Percentiles rank a stretch among this genome's conserved stretches.
Conservation (phyloP, 1,284 basidiomycete species). For the Cystodermella granulosa region DNA sequence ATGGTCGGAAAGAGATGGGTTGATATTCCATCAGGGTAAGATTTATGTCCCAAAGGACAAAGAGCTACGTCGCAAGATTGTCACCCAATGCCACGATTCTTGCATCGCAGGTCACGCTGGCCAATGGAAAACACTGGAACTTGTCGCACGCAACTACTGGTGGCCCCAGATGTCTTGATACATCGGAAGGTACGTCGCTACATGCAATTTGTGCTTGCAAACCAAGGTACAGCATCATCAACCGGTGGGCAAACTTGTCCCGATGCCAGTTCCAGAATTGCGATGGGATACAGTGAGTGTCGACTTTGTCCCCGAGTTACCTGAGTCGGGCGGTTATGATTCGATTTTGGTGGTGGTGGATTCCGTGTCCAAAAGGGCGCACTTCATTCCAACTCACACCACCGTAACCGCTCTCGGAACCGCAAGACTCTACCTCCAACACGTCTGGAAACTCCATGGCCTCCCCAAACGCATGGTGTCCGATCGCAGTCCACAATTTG, state of each 20-base stretch:
- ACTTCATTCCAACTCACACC: background rate
- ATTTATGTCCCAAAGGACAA: slow-evolving; percentile 24
- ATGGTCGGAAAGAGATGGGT: slow-evolving; percentile 19
- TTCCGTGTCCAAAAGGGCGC: background rate
- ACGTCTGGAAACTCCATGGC: slow-evolving; percentile 1
- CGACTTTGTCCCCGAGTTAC: slow-evolving; percentile 6
- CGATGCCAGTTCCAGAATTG: background rate
- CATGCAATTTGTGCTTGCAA: background rate
- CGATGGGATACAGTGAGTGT: background rate
- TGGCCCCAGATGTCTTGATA: background rate
- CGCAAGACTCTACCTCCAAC: background rate
- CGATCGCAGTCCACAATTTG: background rate
- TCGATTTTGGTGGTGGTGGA: slow-evolving; percentile 7
- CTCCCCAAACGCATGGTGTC: background rate
- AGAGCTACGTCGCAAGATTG: slow-evolving; percentile 20
- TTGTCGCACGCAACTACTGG: background rate
- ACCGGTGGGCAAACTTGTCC: background rate
- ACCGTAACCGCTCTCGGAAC: background rate
- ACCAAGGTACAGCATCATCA: background rate
- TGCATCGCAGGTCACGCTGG: background rate
- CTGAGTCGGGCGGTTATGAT: slow-evolving; percentile 7
- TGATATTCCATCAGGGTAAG: slow-evolving; percentile 19
- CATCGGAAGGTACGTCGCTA: background rate
- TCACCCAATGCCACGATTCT: background rate
- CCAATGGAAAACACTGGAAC: background rate